Evolutionary conservation across 2,329 filamentous ascomycete genomes (phyloP).

Genomic region (Endocalyx cinctus): DNA sequence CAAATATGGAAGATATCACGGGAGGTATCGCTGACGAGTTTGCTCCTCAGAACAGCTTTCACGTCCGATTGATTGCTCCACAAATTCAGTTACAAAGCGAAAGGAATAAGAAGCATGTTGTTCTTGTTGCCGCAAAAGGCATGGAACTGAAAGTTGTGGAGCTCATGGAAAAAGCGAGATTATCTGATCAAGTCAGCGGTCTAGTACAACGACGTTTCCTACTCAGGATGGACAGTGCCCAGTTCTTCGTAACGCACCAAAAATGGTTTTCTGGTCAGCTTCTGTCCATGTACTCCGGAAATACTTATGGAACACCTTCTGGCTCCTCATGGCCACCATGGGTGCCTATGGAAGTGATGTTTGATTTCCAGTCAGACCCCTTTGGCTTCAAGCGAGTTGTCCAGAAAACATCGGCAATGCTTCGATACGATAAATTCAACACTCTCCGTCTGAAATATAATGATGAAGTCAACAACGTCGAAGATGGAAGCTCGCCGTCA

Average conservation of each 20-base stretch:
- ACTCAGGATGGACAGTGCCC: conserved; percentile 93
- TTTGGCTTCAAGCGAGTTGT: conserved; percentile 98
- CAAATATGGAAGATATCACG: conserved; percentile 57
- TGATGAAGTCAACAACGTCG: conserved; percentile 75
- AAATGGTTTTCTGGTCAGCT: conserved; percentile 83
- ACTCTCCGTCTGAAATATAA: conserved; percentile 95
- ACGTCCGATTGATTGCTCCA: conserved; percentile 89
- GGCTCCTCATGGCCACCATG: conserved; percentile 94
- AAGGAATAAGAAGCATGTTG: conserved; percentile 95
- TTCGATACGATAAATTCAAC: conserved; percentile 98
- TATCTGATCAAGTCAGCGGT: conserved; percentile 89
- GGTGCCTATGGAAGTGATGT: conserved; percentile 98
- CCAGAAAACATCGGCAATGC: conserved; percentile 89
- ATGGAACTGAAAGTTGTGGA: conserved; percentile 98
- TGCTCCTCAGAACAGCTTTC: conserved; percentile 86
- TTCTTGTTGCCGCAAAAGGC: conserved; percentile 91
- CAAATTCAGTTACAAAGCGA: conserved; percentile 98
- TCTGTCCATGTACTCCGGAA: conserved; percentile 89
- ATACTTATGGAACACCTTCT: conserved; percentile 79
- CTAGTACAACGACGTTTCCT: conserved; percentile 92
- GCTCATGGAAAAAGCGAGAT: conserved; percentile 93
- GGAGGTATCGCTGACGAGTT: conserved; percentile 84
- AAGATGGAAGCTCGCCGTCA: conserved; percentile 42
- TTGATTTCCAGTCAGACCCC: conserved; percentile 87
- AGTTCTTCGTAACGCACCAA: conserved; percentile 95